Conservation (phyloP, 2,329 filamentous ascomycete species). For the Paecilomyces sp. region DNA sequence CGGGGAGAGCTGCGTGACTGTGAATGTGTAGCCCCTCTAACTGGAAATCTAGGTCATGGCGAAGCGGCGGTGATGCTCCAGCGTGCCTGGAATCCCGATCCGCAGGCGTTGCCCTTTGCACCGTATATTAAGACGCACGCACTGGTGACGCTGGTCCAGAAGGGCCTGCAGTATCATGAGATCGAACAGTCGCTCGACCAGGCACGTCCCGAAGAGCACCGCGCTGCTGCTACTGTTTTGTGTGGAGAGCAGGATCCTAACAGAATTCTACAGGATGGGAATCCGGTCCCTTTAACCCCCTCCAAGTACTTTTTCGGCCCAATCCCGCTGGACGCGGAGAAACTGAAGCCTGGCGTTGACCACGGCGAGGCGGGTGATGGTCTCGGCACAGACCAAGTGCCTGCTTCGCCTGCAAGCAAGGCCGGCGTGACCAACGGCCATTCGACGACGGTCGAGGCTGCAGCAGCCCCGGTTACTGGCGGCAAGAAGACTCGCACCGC, state of each 20-base stretch:
- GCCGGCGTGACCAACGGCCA: constrained; percentile 30
- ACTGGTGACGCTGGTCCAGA: constrained; percentile 56
- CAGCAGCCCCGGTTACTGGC: constrained; percentile 19
- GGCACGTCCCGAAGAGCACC: constrained; percentile 25
- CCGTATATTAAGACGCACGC: constrained; percentile 52
- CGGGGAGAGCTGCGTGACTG: constrained; percentile 3
- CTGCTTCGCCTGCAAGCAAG: constrained; percentile 25
- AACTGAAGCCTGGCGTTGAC: constrained; percentile 20
- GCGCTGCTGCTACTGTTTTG: constrained; percentile 3
- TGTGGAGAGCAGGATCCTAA: constrained; percentile 11
- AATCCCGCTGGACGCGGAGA: constrained; percentile 26
- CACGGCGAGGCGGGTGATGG: constrained; percentile 13
- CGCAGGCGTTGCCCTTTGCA: constrained; percentile 55
- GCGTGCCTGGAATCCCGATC: constrained; percentile 56
- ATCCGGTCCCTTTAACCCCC: constrained; percentile 25
- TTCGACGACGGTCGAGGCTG: constrained; percentile 16
- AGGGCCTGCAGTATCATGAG: constrained; percentile 52
- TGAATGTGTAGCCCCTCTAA: constrained; percentile 11
- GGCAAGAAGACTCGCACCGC: constrained; percentile 26
- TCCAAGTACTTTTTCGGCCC: constrained; percentile 43
- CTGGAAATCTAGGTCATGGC: constrained; percentile 41
- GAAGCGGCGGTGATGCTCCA: constrained; percentile 55
- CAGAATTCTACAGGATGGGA: constrained; percentile 27
- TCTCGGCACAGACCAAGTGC: constrained; percentile 21
- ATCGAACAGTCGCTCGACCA: constrained; percentile 43